These are phyloP conservation scores for Chaetoceros tenuissimus DNA, from an alignment of 108 stramenopile species.

Conservation along the genomic window DNA sequence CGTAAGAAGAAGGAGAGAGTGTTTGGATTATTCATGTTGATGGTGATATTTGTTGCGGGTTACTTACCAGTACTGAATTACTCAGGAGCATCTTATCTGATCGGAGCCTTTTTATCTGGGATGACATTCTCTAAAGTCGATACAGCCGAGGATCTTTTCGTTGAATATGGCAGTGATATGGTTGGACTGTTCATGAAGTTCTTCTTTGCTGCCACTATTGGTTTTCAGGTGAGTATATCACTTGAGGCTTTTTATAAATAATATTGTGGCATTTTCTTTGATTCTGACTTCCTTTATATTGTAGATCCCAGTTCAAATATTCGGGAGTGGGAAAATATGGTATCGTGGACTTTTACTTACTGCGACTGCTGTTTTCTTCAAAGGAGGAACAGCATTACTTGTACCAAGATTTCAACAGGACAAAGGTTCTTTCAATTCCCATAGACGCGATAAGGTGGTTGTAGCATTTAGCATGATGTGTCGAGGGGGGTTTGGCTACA, in stretches of 20 bases:
- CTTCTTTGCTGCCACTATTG: slow-evolving; percentile 55
- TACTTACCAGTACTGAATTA: slow-evolving; percentile 44
- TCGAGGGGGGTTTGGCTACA: slow-evolving; percentile 35
- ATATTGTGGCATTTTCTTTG: slow-evolving; percentile 13
- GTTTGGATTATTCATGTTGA: slow-evolving; percentile 17
- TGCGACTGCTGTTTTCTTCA: no score
- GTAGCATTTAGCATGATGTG: slow-evolving; percentile 31
- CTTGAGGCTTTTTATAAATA: no score
- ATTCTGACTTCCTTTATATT: slow-evolving; percentile 18
- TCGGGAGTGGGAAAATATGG: no score
- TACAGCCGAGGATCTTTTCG: slow-evolving; percentile 27
- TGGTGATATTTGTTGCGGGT: slow-evolving; percentile 24
- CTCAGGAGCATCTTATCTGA: slow-evolving; percentile 36
- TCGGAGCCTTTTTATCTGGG: slow-evolving; percentile 58
- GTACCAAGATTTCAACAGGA: slow-evolving; percentile 11
- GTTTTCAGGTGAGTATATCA: slow-evolving; percentile 29
- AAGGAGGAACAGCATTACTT: no score
- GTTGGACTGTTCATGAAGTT: slow-evolving; percentile 34
- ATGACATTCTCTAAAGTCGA: slow-evolving; percentile 36
- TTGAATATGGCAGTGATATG: slow-evolving; percentile 20
- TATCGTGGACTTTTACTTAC: no score
- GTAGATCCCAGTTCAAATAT: no score
- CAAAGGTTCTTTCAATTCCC: slow-evolving; percentile 24
- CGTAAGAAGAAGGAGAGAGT: slow-evolving; percentile 16
- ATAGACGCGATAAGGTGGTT: slow-evolving; percentile 23